Percentiles rank a stretch among this genome's conserved stretches.
Evolutionary conservation across 441 rosid genomes (phyloP).

Genomic region (Sinapis alba): DNA sequence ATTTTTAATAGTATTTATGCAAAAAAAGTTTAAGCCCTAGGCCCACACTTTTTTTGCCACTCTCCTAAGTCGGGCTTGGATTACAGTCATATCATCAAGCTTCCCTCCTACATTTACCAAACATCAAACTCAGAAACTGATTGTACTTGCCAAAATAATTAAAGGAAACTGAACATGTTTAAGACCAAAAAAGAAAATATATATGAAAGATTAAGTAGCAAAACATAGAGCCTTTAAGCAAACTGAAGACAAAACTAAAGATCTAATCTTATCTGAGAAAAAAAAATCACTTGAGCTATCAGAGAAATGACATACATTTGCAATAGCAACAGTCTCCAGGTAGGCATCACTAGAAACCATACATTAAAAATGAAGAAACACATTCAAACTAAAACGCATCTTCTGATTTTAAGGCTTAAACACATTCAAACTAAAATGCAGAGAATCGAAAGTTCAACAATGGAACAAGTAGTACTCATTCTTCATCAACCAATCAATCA

Average conservation of each 20-base stretch:
- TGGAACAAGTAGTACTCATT: neutral
- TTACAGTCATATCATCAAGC: constrained; percentile 90
- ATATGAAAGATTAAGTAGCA: neutral
- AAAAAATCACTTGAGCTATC: neutral
- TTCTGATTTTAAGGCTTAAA: neutral
- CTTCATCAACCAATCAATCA: neutral
- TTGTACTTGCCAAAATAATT: too few relatives aligned
- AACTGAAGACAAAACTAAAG: neutral
- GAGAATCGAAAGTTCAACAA: neutral
- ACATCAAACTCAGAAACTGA: constrained; percentile 17
- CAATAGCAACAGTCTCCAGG: constrained; percentile 85
- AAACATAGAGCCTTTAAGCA: neutral
- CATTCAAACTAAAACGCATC: neutral
- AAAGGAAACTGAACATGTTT: constrained; percentile 75
- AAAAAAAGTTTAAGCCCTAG: too few relatives aligned
- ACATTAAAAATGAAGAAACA: too few relatives aligned
- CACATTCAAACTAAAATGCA: neutral
- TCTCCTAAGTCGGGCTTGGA: too few relatives aligned
- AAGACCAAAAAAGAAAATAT: neutral
- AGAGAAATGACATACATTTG: constrained; percentile 58
- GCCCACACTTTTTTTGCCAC: too few relatives aligned
- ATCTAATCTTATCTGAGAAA: neutral
- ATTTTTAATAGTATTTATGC: too few relatives aligned
- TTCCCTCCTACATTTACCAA: constrained; percentile 68
- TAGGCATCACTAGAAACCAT: constrained; percentile 44